A percentile compares a stretch with the other conserved stretches of the same genome.
Evolutionary conservation across 768 basidiomycete genomes (phyloP).

Genomic region (Hericium alpestre): DNA sequence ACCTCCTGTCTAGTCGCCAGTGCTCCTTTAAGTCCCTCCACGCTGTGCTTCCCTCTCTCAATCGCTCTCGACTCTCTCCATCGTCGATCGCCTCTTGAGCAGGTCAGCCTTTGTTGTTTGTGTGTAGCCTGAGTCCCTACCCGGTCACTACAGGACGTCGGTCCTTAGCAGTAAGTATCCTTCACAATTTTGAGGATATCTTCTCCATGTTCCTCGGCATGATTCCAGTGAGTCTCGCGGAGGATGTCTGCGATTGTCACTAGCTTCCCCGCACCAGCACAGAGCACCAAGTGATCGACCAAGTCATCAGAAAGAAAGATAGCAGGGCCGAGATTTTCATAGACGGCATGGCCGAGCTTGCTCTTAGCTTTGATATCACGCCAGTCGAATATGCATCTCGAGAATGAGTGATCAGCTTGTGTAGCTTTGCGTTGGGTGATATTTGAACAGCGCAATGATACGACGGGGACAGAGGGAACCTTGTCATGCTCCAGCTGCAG

Average conservation of each 20-base stretch:
- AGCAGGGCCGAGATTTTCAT: neutral
- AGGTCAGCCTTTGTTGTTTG: too few species aligned
- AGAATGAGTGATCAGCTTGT: conserved; percentile 2
- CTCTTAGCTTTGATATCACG: neutral
- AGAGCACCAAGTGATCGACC: neutral
- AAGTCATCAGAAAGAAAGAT: neutral
- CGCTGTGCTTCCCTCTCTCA: too few species aligned
- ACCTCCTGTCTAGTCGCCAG: too few species aligned
- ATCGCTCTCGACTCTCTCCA: too few species aligned
- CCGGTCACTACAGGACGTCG: too few species aligned
- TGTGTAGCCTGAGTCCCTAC: too few species aligned
- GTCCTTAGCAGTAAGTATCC: too few species aligned
- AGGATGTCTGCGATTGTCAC: neutral
- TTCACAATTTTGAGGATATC: neutral
- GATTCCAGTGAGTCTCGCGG: neutral
- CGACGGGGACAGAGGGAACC: neutral
- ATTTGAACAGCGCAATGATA: neutral
- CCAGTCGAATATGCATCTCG: conserved; percentile 10
- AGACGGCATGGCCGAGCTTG: neutral
- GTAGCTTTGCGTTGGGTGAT: conserved; percentile 2
- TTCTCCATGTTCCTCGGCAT: neutral
- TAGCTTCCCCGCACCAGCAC: neutral
- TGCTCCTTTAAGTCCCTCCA: too few species aligned
- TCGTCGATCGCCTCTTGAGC: too few species aligned
- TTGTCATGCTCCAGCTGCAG: neutral